Evolutionary conservation across 768 basidiomycete genomes (phyloP), one percentile per base, ranked within the genome.

Genomic region (Suillus sp.): DNA sequence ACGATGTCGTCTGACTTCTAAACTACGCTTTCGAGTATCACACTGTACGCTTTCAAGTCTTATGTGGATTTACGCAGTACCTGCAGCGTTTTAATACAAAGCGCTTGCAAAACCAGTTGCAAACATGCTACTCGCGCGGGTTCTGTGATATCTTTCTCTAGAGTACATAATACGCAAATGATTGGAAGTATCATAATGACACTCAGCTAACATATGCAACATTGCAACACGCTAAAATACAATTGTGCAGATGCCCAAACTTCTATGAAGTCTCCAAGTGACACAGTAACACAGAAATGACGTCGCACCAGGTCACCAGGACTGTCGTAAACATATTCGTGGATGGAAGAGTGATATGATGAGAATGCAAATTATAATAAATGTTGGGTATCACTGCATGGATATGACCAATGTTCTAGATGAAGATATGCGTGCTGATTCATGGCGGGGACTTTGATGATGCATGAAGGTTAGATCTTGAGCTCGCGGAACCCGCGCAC

Each of bases 401-500:
- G 55, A 55, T 55, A 55, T 56, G 55, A 56, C 55, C 55, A 38
- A 56, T 56, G 37, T 56, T 56, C 55, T 56, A 56, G 37, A 56
- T 56, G 55, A 38, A 18, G 37, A 56, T 56, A 56, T 60, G 54
- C 37, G 38, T 61, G 66, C 59, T 25, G 50, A 54, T 25, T 60
- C 70, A 16, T 69, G 35, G 34, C 51, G 27, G 30, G 27, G 50
- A 34, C 37, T 20, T 13, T 32, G 34, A 27, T 40, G 37, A 37
- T 43, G 51, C 56, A 25, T 38, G 9, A 48, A 59, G 54, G 54
- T 69, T 77, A 86, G 65, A 92, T 92, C 83, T 84, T 89, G 74
- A 92, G 73, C 77, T 92, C 91, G 67, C 89, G 78, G 74, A 92
- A 92, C 60, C 90, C 90, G 60, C 90, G 80, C 60, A 92, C 89